Conservation (phyloP, 2,329 filamentous ascomycete species). For the Fusarium armeniacum region DNA sequence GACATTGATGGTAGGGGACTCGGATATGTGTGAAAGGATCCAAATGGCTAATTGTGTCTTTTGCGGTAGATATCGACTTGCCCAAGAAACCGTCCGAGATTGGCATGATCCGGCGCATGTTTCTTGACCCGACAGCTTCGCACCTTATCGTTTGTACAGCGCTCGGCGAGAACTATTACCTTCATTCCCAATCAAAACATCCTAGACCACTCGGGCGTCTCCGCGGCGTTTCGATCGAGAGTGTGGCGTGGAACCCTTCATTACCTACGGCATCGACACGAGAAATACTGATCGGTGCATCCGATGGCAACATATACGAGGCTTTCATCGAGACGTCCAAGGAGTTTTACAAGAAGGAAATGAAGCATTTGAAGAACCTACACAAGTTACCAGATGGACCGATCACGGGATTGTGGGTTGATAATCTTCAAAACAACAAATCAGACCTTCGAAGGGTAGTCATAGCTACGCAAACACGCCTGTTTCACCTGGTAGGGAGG, state of each 20-base stretch:
- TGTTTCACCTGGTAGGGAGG: conserved; percentile 86
- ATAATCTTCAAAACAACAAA: conserved; percentile 76
- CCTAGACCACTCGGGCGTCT: conserved; percentile 85
- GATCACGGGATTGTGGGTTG: conserved; percentile 88
- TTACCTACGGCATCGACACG: conserved; percentile 92
- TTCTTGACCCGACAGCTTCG: conserved; percentile 95
- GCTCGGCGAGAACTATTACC: conserved; percentile 95
- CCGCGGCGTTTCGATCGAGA: conserved; percentile 89
- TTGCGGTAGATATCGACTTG: conserved; percentile 85
- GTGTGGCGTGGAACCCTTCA: conserved; percentile 94
- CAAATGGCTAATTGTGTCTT: conserved; percentile 24
- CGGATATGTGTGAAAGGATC: neutral
- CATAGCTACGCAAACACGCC: conserved; percentile 80
- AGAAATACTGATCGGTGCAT: conserved; percentile 90
- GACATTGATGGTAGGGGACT: conserved; percentile 84
- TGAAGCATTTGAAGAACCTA: conserved; percentile 88
- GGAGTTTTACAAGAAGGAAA: conserved; percentile 95
- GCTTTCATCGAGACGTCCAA: conserved; percentile 93
- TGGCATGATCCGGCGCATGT: conserved; percentile 94
- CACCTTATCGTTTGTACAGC: conserved; percentile 93
- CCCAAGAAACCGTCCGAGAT: conserved; percentile 93
- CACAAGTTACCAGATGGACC: conserved; percentile 87
- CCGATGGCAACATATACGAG: conserved; percentile 97
- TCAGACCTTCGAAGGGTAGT: conserved; percentile 82
- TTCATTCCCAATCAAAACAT: conserved; percentile 93